Evolutionary conservation across 169 alveolate genomes (phyloP).

Genomic region (Eimeria maxima): DNA sequence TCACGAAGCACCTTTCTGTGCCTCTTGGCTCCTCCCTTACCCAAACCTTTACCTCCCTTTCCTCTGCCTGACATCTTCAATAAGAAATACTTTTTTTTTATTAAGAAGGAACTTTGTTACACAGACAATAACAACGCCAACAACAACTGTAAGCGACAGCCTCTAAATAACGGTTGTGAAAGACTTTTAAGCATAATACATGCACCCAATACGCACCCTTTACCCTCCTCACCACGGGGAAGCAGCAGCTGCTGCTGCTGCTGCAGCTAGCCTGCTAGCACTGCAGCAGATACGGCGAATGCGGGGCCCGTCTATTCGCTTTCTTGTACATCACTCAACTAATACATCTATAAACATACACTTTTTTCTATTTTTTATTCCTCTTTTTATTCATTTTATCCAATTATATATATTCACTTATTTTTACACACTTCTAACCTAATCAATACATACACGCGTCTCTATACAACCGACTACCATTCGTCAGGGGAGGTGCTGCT

Average conservation of each 20-base stretch:
- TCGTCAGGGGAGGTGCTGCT: no score
- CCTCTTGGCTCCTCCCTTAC: slow-evolving; percentile 99
- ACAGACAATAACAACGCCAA: background rate
- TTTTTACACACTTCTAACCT: no score
- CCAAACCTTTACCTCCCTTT: slow-evolving; percentile 99
- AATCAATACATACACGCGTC: no score
- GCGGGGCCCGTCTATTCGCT: background rate
- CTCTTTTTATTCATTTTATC: background rate
- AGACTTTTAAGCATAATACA: background rate
- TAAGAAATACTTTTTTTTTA: background rate
- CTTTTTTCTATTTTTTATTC: background rate
- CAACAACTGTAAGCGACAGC: background rate
- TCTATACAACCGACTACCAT: no score
- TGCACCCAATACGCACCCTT: slow-evolving; percentile 25
- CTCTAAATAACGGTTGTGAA: slow-evolving; percentile 56
- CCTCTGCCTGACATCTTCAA: slow-evolving; percentile 97
- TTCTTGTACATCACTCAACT: background rate
- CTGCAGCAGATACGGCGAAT: slow-evolving; percentile 33
- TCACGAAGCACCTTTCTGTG: slow-evolving; percentile 98
- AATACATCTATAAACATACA: background rate
- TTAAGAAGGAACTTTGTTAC: background rate
- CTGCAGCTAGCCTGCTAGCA: slow-evolving; percentile 70
- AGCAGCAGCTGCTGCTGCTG: background rate
- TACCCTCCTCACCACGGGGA: background rate
- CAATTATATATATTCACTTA: no score